A percentile compares a stretch with the other conserved stretches of the same genome.
phyloP scores from a whole-genome alignment of 140 eudicot species.

The Stevia rebaudiana region DNA sequence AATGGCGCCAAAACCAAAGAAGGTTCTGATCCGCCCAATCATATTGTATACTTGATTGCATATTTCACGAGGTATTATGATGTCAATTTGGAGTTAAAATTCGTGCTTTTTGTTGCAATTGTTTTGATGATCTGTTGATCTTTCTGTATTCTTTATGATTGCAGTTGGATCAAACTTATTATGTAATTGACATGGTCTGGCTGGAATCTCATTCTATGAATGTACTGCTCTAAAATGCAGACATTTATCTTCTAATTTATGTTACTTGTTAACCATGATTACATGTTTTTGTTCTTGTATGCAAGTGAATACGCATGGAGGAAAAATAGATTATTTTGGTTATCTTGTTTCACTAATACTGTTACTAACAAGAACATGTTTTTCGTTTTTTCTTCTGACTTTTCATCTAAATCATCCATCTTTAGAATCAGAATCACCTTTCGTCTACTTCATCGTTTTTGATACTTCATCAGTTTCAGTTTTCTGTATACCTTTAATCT shows the following conservation, averaged over 20 bases:
- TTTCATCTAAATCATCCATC: too few species aligned
- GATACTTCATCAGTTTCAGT: too few species aligned
- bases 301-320: not conserved
- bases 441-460: too few species aligned
- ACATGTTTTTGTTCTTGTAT: too few species aligned
- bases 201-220: slow-evolving; percentile 83
- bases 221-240: slow-evolving; percentile 49
- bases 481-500: too few species aligned
- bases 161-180: slow-evolving; percentile 84
- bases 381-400: too few species aligned
- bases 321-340: too few species aligned
- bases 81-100: not conserved
- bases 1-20: slow-evolving; percentile 63
- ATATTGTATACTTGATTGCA: slow-evolving; percentile 90
- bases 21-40: slow-evolving; percentile 54
- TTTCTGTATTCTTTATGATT: slow-evolving; percentile 4
- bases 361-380: slow-evolving; percentile 77
- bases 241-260: not conserved
- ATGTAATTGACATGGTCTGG: slow-evolving; percentile 87
- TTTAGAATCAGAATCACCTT: too few species aligned
- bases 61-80: slow-evolving; percentile 69
- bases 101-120: not conserved
- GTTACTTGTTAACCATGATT: not conserved
- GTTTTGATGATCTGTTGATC: not conserved
- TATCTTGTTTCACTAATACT: too few species aligned